Evolutionary conservation across 257 asterid genomes (phyloP).

Genomic region (Vinca minor): DNA sequence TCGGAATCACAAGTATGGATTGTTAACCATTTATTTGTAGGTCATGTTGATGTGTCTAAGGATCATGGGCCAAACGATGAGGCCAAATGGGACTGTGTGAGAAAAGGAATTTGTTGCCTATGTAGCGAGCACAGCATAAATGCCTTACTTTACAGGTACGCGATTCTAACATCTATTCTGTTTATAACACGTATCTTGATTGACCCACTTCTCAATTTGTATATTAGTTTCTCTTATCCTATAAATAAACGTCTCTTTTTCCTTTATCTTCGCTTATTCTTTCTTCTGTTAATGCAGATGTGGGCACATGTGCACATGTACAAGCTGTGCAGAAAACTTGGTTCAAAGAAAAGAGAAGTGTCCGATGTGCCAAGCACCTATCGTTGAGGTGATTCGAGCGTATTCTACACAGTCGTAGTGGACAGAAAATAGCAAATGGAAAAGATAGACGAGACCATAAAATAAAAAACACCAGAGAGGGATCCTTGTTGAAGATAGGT

Average conservation of each 20-base stretch:
- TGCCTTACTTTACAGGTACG: constrained; percentile 76
- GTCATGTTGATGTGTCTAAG: constrained; percentile 30
- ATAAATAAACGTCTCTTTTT: background rate
- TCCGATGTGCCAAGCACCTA: constrained; percentile 85
- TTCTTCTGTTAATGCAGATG: constrained; percentile 39
- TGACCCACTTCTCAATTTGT: background rate
- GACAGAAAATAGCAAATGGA: constrained; percentile 2
- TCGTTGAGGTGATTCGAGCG: constrained; percentile 66
- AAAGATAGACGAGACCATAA: constrained; percentile 1
- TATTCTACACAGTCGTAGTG: constrained; percentile 41
- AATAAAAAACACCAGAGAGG: background rate
- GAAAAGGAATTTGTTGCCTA: constrained; percentile 80
- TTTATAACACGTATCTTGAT: background rate
- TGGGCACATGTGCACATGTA: constrained; percentile 92
- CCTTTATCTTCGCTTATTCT: background rate
- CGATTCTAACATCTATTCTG: background rate
- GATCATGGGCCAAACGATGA: constrained; percentile 29
- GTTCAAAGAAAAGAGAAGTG: constrained; percentile 51
- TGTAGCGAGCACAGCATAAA: constrained; percentile 53
- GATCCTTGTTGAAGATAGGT: constrained; percentile 13
- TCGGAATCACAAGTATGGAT: background rate
- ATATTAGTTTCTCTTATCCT: background rate
- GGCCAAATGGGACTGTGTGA: constrained; percentile 54
- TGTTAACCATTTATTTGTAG: background rate
- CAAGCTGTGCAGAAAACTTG: constrained; percentile 63